A percentile compares a stretch with the other conserved stretches of the same genome.
These are phyloP conservation scores for Mortierella sp. DNA, from an alignment of 371 early-diverging fungal genomes.

Conservation along the genomic window DNA sequence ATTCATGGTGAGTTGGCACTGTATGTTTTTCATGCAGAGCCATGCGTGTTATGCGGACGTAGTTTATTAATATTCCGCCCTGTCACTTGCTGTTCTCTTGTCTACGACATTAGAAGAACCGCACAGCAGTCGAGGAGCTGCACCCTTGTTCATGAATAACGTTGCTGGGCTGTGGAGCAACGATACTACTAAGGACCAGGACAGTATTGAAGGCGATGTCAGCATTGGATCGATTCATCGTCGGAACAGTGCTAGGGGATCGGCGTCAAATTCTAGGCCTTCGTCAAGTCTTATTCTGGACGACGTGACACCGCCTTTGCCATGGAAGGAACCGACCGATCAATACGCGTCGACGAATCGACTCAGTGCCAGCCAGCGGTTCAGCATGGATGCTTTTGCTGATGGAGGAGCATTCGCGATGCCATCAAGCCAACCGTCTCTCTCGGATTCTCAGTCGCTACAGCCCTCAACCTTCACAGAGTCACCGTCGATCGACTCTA, in stretches of 20 bases:
- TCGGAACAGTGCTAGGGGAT: not conserved
- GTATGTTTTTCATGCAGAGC: not conserved
- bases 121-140: not conserved
- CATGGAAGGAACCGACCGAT: slow-evolving; percentile 30
- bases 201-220: not conserved
- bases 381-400: slow-evolving; percentile 43
- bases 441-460: slow-evolving; percentile 20
- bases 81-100: not conserved
- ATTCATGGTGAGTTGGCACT: slow-evolving; percentile 7
- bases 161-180: slow-evolving; percentile 29
- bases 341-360: slow-evolving; percentile 7
- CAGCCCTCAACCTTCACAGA: not conserved
- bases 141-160: slow-evolving; percentile 18
- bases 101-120: not conserved
- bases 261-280: not conserved
- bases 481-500: not conserved
- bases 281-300: slow-evolving; percentile 36
- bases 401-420: slow-evolving; percentile 53
- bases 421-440: slow-evolving; percentile 19
- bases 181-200: not conserved
- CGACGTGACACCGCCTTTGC: slow-evolving; percentile 40
- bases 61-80: not conserved
- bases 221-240: not conserved
- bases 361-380: slow-evolving; percentile 31
- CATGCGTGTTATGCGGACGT: too few species aligned